Conservation (phyloP, 1,284 basidiomycete genomes). For the Megacollybia platyphylla region DNA sequence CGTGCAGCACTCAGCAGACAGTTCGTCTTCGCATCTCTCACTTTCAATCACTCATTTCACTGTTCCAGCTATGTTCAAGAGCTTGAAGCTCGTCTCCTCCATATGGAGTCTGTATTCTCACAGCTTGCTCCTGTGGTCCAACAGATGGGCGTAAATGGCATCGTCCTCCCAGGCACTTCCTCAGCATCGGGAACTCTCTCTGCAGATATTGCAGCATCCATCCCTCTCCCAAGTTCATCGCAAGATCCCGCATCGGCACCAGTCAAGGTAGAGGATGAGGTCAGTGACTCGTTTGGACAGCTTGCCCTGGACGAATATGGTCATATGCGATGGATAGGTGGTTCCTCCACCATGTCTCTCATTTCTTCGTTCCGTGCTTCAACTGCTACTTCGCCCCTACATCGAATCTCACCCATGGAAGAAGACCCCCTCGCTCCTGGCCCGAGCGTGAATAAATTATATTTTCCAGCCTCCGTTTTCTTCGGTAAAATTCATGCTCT, state of each 20-base stretch:
- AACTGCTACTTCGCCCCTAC: conserved; percentile 52
- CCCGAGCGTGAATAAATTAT: conserved; percentile 69
- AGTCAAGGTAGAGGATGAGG: conserved; percentile 56
- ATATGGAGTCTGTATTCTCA: conserved; percentile 71
- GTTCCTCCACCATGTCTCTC: conserved; percentile 82
- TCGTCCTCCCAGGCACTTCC: conserved; percentile 16
- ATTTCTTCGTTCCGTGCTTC: conserved; percentile 77
- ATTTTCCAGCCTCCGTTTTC: conserved; percentile 80
- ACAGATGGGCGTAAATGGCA: conserved; percentile 40
- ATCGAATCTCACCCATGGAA: conserved; percentile 69
- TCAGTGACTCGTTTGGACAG: conserved; percentile 74
- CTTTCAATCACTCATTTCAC: conserved; percentile 10
- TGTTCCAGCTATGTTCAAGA: conserved; percentile 70
- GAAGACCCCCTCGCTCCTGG: conserved; percentile 66
- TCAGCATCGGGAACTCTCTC: conserved; percentile 23
- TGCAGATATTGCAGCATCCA: conserved; percentile 14
- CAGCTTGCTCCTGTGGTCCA: conserved; percentile 69
- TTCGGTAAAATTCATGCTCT: conserved; percentile 79
- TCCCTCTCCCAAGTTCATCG: not conserved
- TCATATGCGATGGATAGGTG: conserved; percentile 85
- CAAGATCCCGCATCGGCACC: conserved; percentile 17
- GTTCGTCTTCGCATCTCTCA: conserved; percentile 29
- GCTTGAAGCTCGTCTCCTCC: conserved; percentile 69
- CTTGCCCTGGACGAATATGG: conserved; percentile 82
- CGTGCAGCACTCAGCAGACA: conserved; percentile 75